Base-by-base conservation (phyloP, 495 filamentous ascomycete species). In the Aspergillus hancockii region DNA sequence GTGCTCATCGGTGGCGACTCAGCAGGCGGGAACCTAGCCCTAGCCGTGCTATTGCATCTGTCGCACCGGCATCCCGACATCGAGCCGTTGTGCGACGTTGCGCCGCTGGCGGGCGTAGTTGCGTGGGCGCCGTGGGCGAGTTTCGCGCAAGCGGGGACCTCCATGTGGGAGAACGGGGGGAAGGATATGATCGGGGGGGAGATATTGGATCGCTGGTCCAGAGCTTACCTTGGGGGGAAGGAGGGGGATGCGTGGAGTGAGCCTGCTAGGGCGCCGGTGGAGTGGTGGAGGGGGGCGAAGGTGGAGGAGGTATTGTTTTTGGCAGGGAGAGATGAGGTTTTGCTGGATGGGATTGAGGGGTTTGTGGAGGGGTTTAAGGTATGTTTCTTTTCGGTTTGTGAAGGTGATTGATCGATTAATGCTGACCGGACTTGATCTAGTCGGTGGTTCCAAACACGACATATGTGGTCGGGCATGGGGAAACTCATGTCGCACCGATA, bases 1-100 rank as follows among this genome's bases (percentile, higher is more conserved):
- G 71, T 90, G 30, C 59, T 81, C 46, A 51, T 90, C 0, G 82
- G 71, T 25, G 87, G 87, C 12, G 86, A 90, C 67, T 87, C 85
- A 2, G 87, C 87, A 0, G 85, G 87, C 55, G 87, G 73, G 1
- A 88, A 89, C 61, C 71, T 90, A 6, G 71, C 76, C 22, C 60
- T 84, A 14, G 71, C 77, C 6, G 63, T 86, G 0, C 72, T 89
- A 10, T 73, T 81, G 8, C 87, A 90, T 59, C 69, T 88, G 3
- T 70, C 82, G 0, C 85, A 89, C 60, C 85, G 85, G 2, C 83
- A 87, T 59, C 78, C 82, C 0, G 71, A 74, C 8, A 76, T 80
- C 54, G 72, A 78, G 12, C 62, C 68, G 0, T 19, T 66, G 0
- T 40, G 79, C 28, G 31, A 52, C 0, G 55, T 62, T 0, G 55